A percentile compares a stretch with the other conserved stretches of the same genome.
Conservation (phyloP, 768 basidiomycete species). For the Pseudohyphozyma bogoriensis region DNA sequence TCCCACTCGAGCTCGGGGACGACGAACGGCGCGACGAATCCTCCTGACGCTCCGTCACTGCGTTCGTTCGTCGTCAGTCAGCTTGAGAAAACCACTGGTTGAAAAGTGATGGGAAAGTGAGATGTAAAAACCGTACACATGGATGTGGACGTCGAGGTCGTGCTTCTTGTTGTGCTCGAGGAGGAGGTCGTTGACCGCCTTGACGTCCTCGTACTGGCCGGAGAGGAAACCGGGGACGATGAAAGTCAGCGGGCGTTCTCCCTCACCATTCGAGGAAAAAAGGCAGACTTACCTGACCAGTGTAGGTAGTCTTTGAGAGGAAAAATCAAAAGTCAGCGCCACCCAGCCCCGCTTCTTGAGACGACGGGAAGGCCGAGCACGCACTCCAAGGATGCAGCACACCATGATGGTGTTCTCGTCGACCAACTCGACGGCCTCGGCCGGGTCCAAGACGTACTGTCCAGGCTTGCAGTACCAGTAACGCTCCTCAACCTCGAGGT, state of each 20-base stretch:
- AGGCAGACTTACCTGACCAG: constrained; percentile 3
- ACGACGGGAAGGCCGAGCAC: constrained; percentile 2
- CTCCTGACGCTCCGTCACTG: constrained; percentile 27
- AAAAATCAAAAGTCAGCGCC: not conserved
- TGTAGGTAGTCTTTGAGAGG: constrained; percentile 6
- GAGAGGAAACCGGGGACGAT: not conserved
- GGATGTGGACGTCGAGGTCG: constrained; percentile 34
- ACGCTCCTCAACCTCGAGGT: constrained; percentile 37
- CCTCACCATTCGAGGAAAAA: not conserved
- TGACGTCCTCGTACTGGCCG: constrained; percentile 32
- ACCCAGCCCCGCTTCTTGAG: not conserved
- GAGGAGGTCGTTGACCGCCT: constrained; percentile 28
- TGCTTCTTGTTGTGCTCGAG: constrained; percentile 33
- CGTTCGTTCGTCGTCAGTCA: no score
- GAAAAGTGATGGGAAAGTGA: no score
- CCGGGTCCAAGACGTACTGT: constrained; percentile 35
- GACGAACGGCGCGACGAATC: constrained; percentile 31
- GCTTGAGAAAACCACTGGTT: no score
- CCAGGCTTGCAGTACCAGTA: constrained; percentile 34
- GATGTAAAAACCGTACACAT: no score
- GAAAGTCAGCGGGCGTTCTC: not conserved
- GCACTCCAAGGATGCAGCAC: constrained; percentile 31
- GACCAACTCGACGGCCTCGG: constrained; percentile 35
- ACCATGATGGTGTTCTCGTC: constrained; percentile 39
- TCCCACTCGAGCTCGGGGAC: constrained; percentile 37